Evolutionary conservation across 768 basidiomycete species (phyloP).

Genomic region (Phlebiopsis gigantea): DNA sequence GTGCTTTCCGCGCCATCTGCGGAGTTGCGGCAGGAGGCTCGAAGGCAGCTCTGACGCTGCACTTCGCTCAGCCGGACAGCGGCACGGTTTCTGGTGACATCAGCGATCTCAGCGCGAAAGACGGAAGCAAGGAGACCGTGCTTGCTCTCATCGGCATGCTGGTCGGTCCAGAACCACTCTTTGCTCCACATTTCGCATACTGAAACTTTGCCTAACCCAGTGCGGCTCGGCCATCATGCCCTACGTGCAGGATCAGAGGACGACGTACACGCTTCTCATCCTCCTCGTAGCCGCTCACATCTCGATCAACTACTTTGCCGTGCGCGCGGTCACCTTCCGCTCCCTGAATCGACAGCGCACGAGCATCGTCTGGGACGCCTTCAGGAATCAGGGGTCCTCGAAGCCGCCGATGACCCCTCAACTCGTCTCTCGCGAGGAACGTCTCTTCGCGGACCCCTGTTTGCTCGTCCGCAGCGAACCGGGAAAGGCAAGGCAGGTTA

Average conservation of each 20-base stretch:
- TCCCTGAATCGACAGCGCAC: slow-evolving; percentile 58
- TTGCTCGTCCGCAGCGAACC: slow-evolving; percentile 33
- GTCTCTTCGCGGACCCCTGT: slow-evolving; percentile 37
- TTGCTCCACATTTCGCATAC: not conserved
- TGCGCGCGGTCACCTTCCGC: slow-evolving; percentile 51
- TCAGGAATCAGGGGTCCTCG: slow-evolving; percentile 17
- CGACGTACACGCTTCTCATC: slow-evolving; percentile 49
- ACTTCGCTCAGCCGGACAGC: slow-evolving; percentile 47
- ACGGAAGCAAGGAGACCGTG: slow-evolving; percentile 67
- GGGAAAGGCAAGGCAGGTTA: slow-evolving; percentile 15
- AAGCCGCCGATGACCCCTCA: slow-evolving; percentile 25
- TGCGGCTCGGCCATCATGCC: slow-evolving; percentile 56
- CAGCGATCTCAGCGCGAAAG: slow-evolving; percentile 69
- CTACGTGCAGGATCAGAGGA: slow-evolving; percentile 39
- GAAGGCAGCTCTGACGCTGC: slow-evolving; percentile 62
- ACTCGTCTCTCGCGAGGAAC: slow-evolving; percentile 37
- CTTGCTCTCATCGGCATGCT: slow-evolving; percentile 63
- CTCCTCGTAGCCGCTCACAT: slow-evolving; percentile 51
- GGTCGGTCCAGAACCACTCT: slow-evolving; percentile 32
- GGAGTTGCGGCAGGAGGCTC: slow-evolving; percentile 64
- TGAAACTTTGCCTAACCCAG: slow-evolving; percentile 28
- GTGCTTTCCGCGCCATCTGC: slow-evolving; percentile 53
- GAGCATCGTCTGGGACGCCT: slow-evolving; percentile 45
- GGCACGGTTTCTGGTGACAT: slow-evolving; percentile 50
- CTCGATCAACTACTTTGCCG: slow-evolving; percentile 52